Percentiles rank a stretch among this genome's conserved stretches.
phyloP scores from a whole-genome alignment of 2,329 filamentous ascomycete genomes.

The Arthrobotrys pseudoclavata region DNA sequence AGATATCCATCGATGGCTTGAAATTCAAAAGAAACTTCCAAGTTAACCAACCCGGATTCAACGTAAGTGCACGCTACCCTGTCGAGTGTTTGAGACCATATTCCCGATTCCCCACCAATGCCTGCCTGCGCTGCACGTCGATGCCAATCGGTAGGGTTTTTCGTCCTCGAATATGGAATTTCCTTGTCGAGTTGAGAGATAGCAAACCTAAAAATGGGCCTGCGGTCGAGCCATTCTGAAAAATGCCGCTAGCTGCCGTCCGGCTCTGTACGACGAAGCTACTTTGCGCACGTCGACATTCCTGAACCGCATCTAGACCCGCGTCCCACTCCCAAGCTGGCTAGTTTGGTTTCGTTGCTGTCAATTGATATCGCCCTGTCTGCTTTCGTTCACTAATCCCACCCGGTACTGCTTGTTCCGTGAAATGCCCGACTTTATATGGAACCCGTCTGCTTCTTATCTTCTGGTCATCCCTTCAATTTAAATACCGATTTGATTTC shows the following conservation, averaged over 20 bases:
- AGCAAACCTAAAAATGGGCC: constrained; percentile 15
- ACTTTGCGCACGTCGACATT: constrained; percentile 57
- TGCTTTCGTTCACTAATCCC: constrained; percentile 54
- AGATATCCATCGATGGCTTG: constrained; percentile 21
- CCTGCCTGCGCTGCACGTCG: constrained; percentile 8
- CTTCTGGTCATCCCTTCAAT: not conserved
- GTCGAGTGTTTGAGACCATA: not conserved
- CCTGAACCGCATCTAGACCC: constrained; percentile 60
- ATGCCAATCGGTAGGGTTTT: constrained; percentile 34
- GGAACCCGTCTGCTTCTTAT: constrained; percentile 14
- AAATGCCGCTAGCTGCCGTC: constrained; percentile 53
- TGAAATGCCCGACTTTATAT: constrained; percentile 57
- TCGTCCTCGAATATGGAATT: constrained; percentile 25
- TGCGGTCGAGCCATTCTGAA: constrained; percentile 50
- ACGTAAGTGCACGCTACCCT: constrained; percentile 29
- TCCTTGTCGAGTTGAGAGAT: constrained; percentile 9
- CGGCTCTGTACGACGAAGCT: constrained; percentile 47
- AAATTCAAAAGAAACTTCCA: not conserved
- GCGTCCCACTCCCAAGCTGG: constrained; percentile 34
- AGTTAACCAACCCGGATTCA: constrained; percentile 20
- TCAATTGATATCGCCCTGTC: constrained; percentile 36
- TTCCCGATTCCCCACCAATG: constrained; percentile 33
- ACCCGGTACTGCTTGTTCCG: constrained; percentile 44
- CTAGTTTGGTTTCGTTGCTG: constrained; percentile 10
- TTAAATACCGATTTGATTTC: constrained; percentile 11